Base-by-base conservation (phyloP, 2,329 filamentous ascomycete genomes). In the Pseudogymnoascus verrucosus region DNA sequence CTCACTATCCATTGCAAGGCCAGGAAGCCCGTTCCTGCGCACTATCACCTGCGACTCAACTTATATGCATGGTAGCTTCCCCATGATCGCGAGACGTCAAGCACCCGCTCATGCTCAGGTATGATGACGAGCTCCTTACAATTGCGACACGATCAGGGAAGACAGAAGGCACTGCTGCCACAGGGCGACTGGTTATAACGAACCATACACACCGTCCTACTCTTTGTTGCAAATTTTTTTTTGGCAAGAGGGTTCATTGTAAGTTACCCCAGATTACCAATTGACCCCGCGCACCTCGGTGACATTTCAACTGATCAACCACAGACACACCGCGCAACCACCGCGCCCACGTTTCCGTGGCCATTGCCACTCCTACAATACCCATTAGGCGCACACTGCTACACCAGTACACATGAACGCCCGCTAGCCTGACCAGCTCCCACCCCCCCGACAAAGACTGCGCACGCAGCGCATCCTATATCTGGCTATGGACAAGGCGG, bases 391-490 rank as follows among this genome's bases (percentile, higher is more conserved):
- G 51, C 51, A 57, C 51, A 34, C 51, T 12, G 51, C 28, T 57
- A 57, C 51, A 57, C 51, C 51, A 57, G 51, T 57, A 57, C 51
- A 57, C 51, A 57, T 57, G 51, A 57, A 34, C 26, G 51, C n/a
- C 28, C 5, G 51, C 51, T 57, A 57, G 51, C 28, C 28, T 36
- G 51, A 57, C 51, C 28, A 12, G 26, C 51, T 57, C 51, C 51
- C 51, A 57, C 34, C 28, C 28, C 51, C 42, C 28, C 51, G 51
- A 57, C 21, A 34, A 31, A 57, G 51, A 57, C 51, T 57, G 51
- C 51, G 51, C 51, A 28, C 28, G 51, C 51, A 57, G 51, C 51
- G 51, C 51, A 57, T 34, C 51, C 51, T 21, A 34, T 57, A 57
- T 57, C 51, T 36, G 28, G 51, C 28, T 8, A 57, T 57, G 51